Base-by-base conservation (phyloP, 306 rosid species). In the Cicer cuneatum region DNA sequence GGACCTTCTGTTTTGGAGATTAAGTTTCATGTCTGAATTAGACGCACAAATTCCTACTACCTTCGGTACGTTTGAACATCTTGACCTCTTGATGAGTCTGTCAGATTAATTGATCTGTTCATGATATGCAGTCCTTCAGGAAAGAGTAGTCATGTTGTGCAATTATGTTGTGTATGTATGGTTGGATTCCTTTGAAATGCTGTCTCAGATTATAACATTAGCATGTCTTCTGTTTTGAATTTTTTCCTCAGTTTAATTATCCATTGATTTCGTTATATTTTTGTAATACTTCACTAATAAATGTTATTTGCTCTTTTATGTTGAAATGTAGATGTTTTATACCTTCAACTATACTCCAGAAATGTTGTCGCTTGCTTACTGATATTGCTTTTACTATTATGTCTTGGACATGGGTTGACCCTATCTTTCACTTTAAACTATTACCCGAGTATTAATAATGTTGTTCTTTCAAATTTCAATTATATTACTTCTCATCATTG, bases 1-100 rank as follows among this genome's bases (percentile, higher is more conserved):
- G 86, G 78, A n/a, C 59, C 68, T 71, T 77, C 78, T 51, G 71
- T 47, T 33, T 58, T 33, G 73, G 77, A 81, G 80, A 84, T 79
- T 43, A 81, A 90, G 74, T 70, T 90, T 90, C 90, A 90, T 90
- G 96, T 90, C 96, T 90, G 96, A 90, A 69, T 75, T 84, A 79
- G 96, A 90, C 84, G 78, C 33, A 53, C 92, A 90, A 85, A 81
- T 86, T 86, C 96, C 96, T 68, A 78, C 92, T 78, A 66, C 92
- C 89, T 90, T 82, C 52, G 96, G 96, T 90, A 73, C 57, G 90
- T 81, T 74, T 33, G 2, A 64, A 41, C 18, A 10, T 64, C 8
- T 14, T 11, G 29, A 62, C 58, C 24, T 62, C 10, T 49, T 47
- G 12, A 61, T 6, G 5, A 43, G 47, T 69, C 11, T 76, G 48